Base-by-base conservation (phyloP, 108 stramenopile genomes). In the Cyclostephanos tholiformis region DNA sequence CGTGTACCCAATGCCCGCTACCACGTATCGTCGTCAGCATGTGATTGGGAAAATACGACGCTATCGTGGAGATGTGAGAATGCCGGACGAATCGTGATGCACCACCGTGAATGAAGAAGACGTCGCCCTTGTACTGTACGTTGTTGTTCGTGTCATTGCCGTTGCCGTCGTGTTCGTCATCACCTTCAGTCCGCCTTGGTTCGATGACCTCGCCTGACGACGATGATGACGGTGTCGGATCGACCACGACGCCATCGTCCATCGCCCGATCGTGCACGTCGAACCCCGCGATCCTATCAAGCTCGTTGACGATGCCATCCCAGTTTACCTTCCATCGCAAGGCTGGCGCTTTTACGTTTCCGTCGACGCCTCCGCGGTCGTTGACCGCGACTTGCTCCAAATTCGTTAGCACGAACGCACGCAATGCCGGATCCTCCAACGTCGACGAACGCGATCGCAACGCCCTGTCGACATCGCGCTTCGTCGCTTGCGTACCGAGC, bases 1-100 rank as follows among this genome's bases (percentile, higher is more conserved):
- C 95, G 77, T 98, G 98, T 12, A 97, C 85, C 96, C 97, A 97
- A 79, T 98, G 98, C 41, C 96, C 98, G 9, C 89, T 93, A 29
- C 92, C 91, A 41, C 88, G 81, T 52, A 98, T 86, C 3, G 96
- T 95, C 46, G 89, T 94, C 22, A 97, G 65, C 88, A 93, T 89
- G 61, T 95, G 93, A 70, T 90, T 87, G 17, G 98, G 98, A 84
- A 98, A 98, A 49, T 82, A 88, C 23, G 69, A 66, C 9, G 85
- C 80, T 58, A 98, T 98, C 55, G 79, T 77, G 60, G 80, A 63
- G 43, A 97, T 82, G 74, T 98, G 91, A 20, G 85, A 72, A 55
- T 87, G 82, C 48, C 93, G 80, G n/a, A 98, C 91, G 87, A 96
- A 98, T 19, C 87, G 71, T 0, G 96, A 97, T 38, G 91, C 92